A percentile compares a stretch with the other conserved stretches of the same genome.
phyloP scores from a whole-genome alignment of 73 alveolate genomes.

The Tetrahymena elliotti region DNA sequence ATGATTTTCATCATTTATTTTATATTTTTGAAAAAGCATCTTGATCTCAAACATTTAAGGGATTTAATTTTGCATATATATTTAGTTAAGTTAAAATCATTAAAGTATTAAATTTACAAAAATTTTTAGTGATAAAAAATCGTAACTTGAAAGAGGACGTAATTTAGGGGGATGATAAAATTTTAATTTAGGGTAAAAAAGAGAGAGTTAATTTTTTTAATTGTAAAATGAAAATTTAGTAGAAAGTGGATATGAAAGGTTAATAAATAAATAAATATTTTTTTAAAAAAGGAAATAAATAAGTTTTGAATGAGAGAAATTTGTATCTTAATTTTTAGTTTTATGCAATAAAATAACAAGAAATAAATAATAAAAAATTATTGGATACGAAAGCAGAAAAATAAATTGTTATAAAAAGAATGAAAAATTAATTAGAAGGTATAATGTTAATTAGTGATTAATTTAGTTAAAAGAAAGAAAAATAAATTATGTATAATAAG shows the following conservation, averaged over 20 bases:
- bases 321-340: not conserved
- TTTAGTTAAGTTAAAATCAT: not conserved
- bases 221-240: not conserved
- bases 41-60: not conserved
- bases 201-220: not conserved
- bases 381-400: not conserved
- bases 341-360: not conserved
- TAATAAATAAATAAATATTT: not conserved
- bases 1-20: too few species aligned
- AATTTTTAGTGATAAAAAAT: not conserved
- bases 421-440: not conserved
- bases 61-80: not conserved
- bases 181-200: not conserved
- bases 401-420: not conserved
- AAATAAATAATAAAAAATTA: too few species aligned
- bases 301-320: not conserved
- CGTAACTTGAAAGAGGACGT: not conserved
- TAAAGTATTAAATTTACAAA: not conserved
- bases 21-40: not conserved
- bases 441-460: not conserved
- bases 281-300: not conserved
- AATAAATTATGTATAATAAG: not conserved
- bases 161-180: not conserved
- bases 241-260: constrained; percentile 1
- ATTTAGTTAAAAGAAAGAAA: not conserved